Evolutionary conservation across 192 early-diverging fungal genomes (phyloP).

Genomic region (Coemansia aciculifera): DNA sequence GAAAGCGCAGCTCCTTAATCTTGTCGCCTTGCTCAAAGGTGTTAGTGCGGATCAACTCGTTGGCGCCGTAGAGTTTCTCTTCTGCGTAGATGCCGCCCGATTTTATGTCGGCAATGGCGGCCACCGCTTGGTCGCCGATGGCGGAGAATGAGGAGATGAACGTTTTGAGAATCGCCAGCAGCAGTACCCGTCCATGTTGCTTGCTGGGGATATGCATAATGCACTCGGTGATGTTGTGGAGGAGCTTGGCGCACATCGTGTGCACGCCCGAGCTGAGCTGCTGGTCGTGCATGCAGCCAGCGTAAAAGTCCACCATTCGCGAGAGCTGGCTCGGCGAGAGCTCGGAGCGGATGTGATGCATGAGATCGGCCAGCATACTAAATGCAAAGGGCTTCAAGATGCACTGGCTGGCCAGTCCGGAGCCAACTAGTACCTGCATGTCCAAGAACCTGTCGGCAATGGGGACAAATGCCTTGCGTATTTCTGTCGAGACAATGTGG

Average conservation of each 20-base stretch:
- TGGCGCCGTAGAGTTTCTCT: constrained; percentile 40
- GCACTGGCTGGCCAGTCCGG: constrained; percentile 90
- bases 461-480: constrained; percentile 83
- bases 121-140: constrained; percentile 37
- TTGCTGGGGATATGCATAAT: constrained; percentile 71
- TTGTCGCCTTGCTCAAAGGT: constrained; percentile 51
- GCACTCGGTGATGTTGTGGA: constrained; percentile 88
- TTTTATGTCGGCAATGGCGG: constrained; percentile 32
- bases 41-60: constrained; percentile 50
- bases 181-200: constrained; percentile 64
- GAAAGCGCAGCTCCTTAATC: constrained; percentile 72
- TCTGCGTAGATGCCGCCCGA: constrained; percentile 27
- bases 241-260: constrained; percentile 94
- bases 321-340: constrained; percentile 79
- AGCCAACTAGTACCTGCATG: constrained; percentile 91
- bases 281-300: constrained; percentile 89
- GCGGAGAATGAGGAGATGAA: constrained; percentile 62
- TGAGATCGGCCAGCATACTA: constrained; percentile 92
- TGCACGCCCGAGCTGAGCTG: constrained; percentile 90
- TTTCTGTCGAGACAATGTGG: constrained; percentile 92
- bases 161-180: constrained; percentile 82
- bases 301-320: constrained; percentile 86
- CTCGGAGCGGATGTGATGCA: constrained; percentile 91
- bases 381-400: constrained; percentile 90
- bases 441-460: constrained; percentile 92